Evolutionary conservation across 805 yeast genomes (phyloP), one percentile per base, ranked within the genome.

Genomic region (Zygosaccharomyces pseudorouxii): DNA sequence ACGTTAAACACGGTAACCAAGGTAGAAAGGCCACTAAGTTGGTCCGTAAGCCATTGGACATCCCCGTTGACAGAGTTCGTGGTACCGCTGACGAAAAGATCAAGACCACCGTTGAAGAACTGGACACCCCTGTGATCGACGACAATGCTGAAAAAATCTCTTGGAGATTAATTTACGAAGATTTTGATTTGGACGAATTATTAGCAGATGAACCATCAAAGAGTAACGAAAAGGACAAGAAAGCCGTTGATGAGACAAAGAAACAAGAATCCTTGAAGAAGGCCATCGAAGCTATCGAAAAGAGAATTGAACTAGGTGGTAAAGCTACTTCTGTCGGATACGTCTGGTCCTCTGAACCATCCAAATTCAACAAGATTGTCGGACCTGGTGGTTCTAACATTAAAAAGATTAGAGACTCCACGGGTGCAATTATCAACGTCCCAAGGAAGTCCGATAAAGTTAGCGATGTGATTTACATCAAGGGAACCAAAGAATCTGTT

Each of bases 351-450:
- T 67, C 77, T 37, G 74, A 78, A 49, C 68, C 80, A 11, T 61
- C 68, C 23, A 63, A 64, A 39, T 84, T 85, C 65, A 77, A 84
- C 49, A 78, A 74, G 63, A 72, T 88, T 46, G 78, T 89, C 54
- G 96, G 96, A 7, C 81, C 88, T 12, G 83, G 79, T 56, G 96
- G 96, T 41, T 68, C 81, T 30, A 80, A 78, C 52, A 73, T 88
- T 61, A 80, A 76, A 58, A 69, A 70, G 54, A 75, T 87, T 50
- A 81, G 93, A 71, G 70, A 71, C 23, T 70, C 74, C 49, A 72
- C 85, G 18, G 79, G 78, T 16, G 74, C 84, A 33, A 73, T 78
- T 49, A 77, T 86, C 52, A 72, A 74, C 43, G 80, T 86, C 47
- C 95, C 93, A 56, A 79, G 80, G 65, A 69, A 70, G 40, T 66